phyloP scores from a whole-genome alignment of 192 early-diverging fungal genomes.

The Funneliformis mosseae region DNA sequence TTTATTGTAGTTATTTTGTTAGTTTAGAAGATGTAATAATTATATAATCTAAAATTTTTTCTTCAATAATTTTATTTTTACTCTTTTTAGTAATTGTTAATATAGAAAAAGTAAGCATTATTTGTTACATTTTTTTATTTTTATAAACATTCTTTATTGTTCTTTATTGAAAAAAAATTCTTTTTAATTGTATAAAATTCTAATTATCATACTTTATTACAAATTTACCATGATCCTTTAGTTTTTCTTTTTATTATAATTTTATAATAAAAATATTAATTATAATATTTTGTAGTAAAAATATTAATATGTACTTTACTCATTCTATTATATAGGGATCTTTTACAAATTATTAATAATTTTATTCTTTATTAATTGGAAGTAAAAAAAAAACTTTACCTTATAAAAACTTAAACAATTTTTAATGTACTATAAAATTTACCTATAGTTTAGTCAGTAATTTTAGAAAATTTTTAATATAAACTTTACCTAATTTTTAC shows the following conservation, averaged over 20 bases:
- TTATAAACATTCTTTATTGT: background rate
- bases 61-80: background rate
- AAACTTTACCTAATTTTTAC: background rate
- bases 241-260: too few species aligned
- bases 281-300: background rate
- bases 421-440: conserved; percentile 10
- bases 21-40: background rate
- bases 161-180: background rate
- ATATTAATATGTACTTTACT: background rate
- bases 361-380: background rate
- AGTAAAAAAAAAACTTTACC: conserved; percentile 11
- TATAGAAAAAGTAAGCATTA: background rate
- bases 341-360: conserved; percentile 6
- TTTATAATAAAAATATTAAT: too few species aligned
- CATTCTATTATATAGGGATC: background rate
- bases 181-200: background rate
- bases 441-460: conserved; percentile 5
- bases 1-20: too few species aligned
- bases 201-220: background rate
- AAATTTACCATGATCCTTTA: background rate
- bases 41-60: too few species aligned
- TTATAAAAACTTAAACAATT: background rate
- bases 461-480: background rate
- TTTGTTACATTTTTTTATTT: background rate
- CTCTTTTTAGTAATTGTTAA: background rate